These are phyloP conservation scores for Kwoniella botswanensis DNA, from an alignment of 768 basidiomycete species.

Conservation along the genomic window DNA sequence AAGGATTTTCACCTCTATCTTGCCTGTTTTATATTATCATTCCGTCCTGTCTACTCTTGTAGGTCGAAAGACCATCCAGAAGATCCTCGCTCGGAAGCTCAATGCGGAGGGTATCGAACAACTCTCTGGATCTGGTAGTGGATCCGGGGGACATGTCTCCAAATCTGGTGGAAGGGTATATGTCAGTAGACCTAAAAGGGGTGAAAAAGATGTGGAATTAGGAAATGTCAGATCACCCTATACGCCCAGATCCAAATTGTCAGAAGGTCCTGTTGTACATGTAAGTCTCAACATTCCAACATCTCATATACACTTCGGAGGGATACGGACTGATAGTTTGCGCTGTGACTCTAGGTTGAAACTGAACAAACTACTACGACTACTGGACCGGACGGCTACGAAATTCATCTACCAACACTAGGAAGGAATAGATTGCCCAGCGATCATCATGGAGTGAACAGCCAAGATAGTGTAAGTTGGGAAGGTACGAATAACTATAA, in stretches of 20 bases:
- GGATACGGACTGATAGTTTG: too few relatives aligned
- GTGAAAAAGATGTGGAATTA: slow-evolving; percentile 4
- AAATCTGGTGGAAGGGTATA: slow-evolving; percentile 7
- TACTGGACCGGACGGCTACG: background rate
- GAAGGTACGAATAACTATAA: background rate
- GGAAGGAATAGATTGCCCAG: background rate
- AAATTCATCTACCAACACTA: background rate
- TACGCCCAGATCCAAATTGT: background rate
- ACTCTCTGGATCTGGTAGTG: slow-evolving; percentile 2
- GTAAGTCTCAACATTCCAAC: background rate
- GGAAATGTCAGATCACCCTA: background rate
- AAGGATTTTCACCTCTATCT: slow-evolving; percentile 13
- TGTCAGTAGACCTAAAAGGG: slow-evolving; percentile 1
- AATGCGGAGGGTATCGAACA: slow-evolving; percentile 3
- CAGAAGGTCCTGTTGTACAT: background rate
- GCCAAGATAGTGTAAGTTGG: background rate
- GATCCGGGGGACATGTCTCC: background rate
- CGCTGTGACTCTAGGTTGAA: background rate
- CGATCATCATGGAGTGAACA: background rate
- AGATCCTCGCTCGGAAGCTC: slow-evolving; percentile 4
- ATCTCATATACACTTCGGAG: too few relatives aligned
- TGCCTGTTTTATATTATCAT: slow-evolving; percentile 17
- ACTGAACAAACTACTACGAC: background rate
- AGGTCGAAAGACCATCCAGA: slow-evolving; percentile 4
- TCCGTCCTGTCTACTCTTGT: slow-evolving; percentile 7